Conservation (phyloP, 2,329 filamentous ascomycete genomes). For the Didymella glomerata region DNA sequence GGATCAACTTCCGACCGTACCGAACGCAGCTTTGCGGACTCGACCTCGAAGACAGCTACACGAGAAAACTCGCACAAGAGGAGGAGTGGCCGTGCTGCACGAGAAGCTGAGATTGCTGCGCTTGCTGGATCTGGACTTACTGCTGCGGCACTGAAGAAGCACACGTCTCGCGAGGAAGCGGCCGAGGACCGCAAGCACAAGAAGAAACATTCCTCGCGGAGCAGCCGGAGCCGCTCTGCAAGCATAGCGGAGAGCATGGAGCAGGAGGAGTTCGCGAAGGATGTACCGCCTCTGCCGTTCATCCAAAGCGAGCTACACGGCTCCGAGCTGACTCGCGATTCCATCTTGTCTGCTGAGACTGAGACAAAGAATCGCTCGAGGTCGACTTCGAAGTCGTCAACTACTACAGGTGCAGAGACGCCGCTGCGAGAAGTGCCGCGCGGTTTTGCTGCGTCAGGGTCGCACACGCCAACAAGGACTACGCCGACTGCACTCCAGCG, state of each 20-base stretch:
- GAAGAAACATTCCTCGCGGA: conserved; percentile 58
- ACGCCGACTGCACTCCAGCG: conserved; percentile 64
- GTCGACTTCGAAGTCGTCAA: conserved; percentile 66
- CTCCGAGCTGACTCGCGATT: conserved; percentile 87
- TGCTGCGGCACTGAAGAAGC: conserved; percentile 68
- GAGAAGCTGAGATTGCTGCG: conserved; percentile 64
- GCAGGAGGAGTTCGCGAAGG: conserved; percentile 57
- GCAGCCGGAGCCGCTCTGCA: conserved; percentile 61
- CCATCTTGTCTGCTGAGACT: conserved; percentile 82
- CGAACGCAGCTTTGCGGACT: conserved; percentile 53
- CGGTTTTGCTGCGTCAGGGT: conserved; percentile 64
- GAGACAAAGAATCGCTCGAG: conserved; percentile 67
- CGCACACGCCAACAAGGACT: conserved; percentile 70
- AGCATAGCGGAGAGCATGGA: conserved; percentile 65
- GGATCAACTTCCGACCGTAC: conserved; percentile 59
- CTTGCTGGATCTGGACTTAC: conserved; percentile 66
- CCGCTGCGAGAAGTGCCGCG: conserved; percentile 69
- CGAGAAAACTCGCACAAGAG: conserved; percentile 63
- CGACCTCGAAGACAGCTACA: conserved; percentile 24
- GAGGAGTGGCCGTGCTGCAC: conserved; percentile 62
- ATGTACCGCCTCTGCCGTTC: conserved; percentile 80
- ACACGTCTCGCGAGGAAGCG: conserved; percentile 67
- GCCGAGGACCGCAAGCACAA: conserved; percentile 55
- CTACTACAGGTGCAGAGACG: conserved; percentile 61
- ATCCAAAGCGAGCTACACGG: conserved; percentile 85